These are phyloP conservation scores for Lolium multiflorum DNA, from an alignment of 176 grass and related monocot species.

Conservation along the genomic window DNA sequence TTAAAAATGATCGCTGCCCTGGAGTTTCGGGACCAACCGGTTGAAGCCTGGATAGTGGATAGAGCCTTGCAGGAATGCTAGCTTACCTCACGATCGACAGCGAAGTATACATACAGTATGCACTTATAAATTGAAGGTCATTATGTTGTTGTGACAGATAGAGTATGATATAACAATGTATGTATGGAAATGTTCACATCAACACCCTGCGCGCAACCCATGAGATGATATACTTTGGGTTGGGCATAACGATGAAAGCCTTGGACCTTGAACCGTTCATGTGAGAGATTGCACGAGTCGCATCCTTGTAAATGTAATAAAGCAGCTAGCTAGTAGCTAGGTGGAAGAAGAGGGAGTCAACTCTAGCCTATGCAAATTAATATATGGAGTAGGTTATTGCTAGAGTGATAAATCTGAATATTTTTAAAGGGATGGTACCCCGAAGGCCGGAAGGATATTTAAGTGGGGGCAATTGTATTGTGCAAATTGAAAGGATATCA, in stretches of 20 bases:
- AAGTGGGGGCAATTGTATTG: too few species aligned
- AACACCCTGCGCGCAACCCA: not conserved
- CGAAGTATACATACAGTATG: not conserved
- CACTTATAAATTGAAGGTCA: not conserved
- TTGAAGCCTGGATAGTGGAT: conserved; percentile 4
- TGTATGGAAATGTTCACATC: not conserved
- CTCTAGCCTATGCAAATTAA: not conserved
- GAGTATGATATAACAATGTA: not conserved
- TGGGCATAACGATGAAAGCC: not conserved
- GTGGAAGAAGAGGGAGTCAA: not conserved
- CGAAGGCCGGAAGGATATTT: too few species aligned
- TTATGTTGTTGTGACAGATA: not conserved
- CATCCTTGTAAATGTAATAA: too few species aligned
- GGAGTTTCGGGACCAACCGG: not conserved
- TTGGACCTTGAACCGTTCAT: not conserved
- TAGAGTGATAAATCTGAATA: too few species aligned
- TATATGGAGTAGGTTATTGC: too few species aligned
- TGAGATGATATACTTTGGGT: too few species aligned
- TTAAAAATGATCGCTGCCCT: not conserved
- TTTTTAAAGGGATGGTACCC: too few species aligned
- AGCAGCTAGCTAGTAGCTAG: too few species aligned
- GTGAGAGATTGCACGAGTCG: too few species aligned
- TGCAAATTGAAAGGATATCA: too few species aligned
- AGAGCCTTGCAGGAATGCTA: not conserved
- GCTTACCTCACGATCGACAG: not conserved